Evolutionary conservation across 495 filamentous ascomycete species (phyloP).

Genomic region (Annulohypoxylon maeteangense): DNA sequence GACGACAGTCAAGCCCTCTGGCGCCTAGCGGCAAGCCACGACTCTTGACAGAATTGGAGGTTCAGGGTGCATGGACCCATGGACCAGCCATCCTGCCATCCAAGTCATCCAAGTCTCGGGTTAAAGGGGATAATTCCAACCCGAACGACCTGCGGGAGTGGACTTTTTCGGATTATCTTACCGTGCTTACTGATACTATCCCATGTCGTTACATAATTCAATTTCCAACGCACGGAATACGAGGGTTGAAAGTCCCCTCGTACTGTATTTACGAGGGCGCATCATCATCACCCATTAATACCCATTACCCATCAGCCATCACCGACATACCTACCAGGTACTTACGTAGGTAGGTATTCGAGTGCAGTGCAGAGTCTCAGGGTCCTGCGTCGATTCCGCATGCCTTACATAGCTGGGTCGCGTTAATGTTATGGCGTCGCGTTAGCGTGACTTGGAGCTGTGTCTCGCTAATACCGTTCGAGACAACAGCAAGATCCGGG

Average conservation of each 20-base stretch:
- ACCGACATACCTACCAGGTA: background rate
- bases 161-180: slow-evolving; percentile 25
- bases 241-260: slow-evolving; percentile 5
- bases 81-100: too few relatives aligned
- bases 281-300: slow-evolving; percentile 3
- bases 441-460: slow-evolving; percentile 25
- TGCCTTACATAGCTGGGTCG: slow-evolving; percentile 14
- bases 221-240: slow-evolving; percentile 29
- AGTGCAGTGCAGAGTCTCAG: slow-evolving; percentile 17
- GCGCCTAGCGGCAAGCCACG: slow-evolving; percentile 35
- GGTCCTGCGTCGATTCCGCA: slow-evolving; percentile 32
- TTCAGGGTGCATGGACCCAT: slow-evolving; percentile 12
- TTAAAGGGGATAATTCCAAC: slow-evolving; percentile 12
- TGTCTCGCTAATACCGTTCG: slow-evolving; percentile 12
- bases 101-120: slow-evolving; percentile 6
- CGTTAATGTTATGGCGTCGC: slow-evolving; percentile 17
- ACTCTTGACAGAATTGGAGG: slow-evolving; percentile 2
- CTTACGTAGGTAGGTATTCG: slow-evolving; percentile 1
- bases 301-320: too few relatives aligned
- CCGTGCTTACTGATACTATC: slow-evolving; percentile 24
- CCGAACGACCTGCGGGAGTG: background rate
- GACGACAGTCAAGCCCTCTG: slow-evolving; percentile 34
- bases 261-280: slow-evolving; percentile 10
- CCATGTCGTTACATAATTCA: slow-evolving; percentile 27
- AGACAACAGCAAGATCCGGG: slow-evolving; percentile 9